A percentile compares a stretch with the other conserved stretches of the same genome.
phyloP scores from a whole-genome alignment of 805 yeast species.

The Isabelozyma rhagii region DNA sequence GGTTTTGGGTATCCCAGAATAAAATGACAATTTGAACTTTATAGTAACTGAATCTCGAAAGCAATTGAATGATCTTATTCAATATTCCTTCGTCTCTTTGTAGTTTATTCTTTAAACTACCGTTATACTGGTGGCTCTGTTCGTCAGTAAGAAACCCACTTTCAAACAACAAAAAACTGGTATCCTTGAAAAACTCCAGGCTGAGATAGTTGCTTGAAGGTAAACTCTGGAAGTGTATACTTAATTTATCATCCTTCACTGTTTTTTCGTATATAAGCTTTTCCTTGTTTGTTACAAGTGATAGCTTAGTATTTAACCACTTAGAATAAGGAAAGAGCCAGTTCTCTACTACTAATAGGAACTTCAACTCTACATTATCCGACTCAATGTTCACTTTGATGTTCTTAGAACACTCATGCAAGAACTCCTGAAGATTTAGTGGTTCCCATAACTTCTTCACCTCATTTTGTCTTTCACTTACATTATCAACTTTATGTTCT shows the following conservation, averaged over 20 bases:
- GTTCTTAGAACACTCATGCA: conserved; percentile 23
- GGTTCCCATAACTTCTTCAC: conserved; percentile 48
- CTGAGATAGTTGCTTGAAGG: conserved; percentile 36
- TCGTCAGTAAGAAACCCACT: conserved; percentile 41
- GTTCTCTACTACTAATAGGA: conserved; percentile 44
- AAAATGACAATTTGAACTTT: conserved; percentile 38
- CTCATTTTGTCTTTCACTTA: conserved; percentile 26
- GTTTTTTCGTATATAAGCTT: conserved; percentile 21
- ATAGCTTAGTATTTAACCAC: conserved; percentile 49
- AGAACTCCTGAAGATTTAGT: conserved; percentile 33
- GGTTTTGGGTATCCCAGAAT: conserved; percentile 36
- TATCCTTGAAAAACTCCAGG: conserved; percentile 33
- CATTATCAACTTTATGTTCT: conserved; percentile 6
- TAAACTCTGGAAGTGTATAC: conserved; percentile 37
- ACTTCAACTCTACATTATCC: conserved; percentile 22
- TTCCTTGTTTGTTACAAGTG: conserved; percentile 28
- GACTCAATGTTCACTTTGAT: conserved; percentile 19
- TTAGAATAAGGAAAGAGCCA: conserved; percentile 46
- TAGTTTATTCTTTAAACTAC: conserved; percentile 28
- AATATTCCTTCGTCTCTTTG: conserved; percentile 34
- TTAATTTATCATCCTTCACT: conserved; percentile 21
- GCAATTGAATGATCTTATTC: conserved; percentile 28
- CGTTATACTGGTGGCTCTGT: conserved; percentile 5
- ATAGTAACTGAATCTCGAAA: conserved; percentile 33
- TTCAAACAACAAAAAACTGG: conserved; percentile 48